Evolutionary conservation across 2,329 filamentous ascomycete species (phyloP), one percentile per base, ranked within the genome.

Genomic region (Venturiaceae sp.): DNA sequence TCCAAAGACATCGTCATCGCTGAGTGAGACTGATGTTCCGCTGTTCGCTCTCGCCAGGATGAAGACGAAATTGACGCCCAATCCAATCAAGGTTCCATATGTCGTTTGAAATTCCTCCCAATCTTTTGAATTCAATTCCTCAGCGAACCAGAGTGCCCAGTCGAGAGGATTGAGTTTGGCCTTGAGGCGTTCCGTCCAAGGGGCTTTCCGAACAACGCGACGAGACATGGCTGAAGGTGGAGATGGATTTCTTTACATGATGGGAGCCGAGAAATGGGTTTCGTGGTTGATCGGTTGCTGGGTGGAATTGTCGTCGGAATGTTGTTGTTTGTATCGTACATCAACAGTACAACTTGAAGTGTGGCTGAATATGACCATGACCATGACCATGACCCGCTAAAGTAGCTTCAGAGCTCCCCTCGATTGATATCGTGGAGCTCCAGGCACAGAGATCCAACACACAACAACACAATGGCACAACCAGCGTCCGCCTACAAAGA

Each of bases 41-140:
- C 82, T 83, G 72, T 95, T 95, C 60, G 91, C 90, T 65, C 90
- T 83, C 32, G 91, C 88, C 63, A 97, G 74, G 57, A 96, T 77
- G 69, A 96, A 92, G 33, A 86, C 64, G 41, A 95, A 74, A 72
- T 97, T 97, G 66, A 92, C 77, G 0, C 70, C 80, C 30, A 96
- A 65, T 5, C 91, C 92, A 19, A 95, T 76, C 55, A 89, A 85
- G 5, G 84, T 82, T 28, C 90, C 88, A 71, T 90, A 87, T 36
- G 84, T 75, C 64, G 88, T 86, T 62, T 84, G 77, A 61, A 83
- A 76, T 21, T 92, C 90, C 65, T 96, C 89, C 85, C 91, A 95
- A 66, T 96, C 89, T 68, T 87, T 86, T 30, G 90, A 90, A 69
- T 96, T 92, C 61, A 99, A 81, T 74, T 96, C 90, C 70, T 97